A percentile compares a stretch with the other conserved stretches of the same genome.
phyloP scores from a whole-genome alignment of 2,329 filamentous ascomycete species.

The Calonectria pseudoturangicola region DNA sequence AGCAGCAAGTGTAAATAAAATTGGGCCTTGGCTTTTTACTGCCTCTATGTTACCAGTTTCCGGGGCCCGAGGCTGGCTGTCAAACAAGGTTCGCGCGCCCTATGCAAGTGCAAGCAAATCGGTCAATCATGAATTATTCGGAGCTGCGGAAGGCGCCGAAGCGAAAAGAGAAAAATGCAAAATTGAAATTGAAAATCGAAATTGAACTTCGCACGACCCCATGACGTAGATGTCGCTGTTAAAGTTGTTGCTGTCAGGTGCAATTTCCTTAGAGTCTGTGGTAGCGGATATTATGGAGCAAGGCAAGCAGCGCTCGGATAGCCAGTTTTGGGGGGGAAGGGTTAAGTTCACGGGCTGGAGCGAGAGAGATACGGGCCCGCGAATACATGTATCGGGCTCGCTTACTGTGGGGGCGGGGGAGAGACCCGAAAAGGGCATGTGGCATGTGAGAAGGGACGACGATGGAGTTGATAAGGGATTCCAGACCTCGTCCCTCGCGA shows the following conservation, averaged over 20 bases:
- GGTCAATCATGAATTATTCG: neutral
- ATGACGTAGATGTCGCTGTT: slow-evolving; percentile 19
- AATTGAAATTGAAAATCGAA: too few relatives aligned
- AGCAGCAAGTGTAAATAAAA: neutral
- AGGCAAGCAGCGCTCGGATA: neutral
- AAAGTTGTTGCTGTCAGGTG: slow-evolving; percentile 8
- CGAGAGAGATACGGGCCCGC: neutral
- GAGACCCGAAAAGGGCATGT: slow-evolving; percentile 8
- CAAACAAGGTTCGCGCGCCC: neutral
- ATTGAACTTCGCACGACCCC: too few relatives aligned
- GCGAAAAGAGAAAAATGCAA: neutral
- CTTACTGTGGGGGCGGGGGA: neutral
- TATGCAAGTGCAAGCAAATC: neutral
- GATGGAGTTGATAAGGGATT: neutral
- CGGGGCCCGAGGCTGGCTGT: neutral
- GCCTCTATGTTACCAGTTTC: neutral
- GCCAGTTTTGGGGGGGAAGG: too few relatives aligned
- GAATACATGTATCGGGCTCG: neutral
- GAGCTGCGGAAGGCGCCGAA: neutral
- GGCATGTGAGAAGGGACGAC: too few relatives aligned
- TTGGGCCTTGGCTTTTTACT: neutral
- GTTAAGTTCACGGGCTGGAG: neutral
- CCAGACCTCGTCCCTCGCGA: neutral
- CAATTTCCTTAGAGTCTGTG: slow-evolving; percentile 23
- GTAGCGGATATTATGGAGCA: slow-evolving; percentile 1